Base-by-base conservation (phyloP, 352 stramenopile genomes). In the Pythium periplocum region DNA sequence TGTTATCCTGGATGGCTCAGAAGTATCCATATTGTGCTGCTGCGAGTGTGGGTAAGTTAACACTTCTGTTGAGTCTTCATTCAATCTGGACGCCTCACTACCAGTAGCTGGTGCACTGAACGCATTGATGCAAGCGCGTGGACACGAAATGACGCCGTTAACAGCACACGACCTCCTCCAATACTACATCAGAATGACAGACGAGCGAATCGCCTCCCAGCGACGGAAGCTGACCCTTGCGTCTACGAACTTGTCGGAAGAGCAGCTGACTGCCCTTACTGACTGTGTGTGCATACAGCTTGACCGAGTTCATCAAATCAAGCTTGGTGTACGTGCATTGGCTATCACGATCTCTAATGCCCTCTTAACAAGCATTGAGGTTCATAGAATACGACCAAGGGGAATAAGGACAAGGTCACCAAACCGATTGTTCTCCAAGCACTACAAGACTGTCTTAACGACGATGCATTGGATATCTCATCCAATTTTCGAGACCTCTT, bases 31-130 rank as follows among this genome's bases (percentile, higher is more conserved):
- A 26, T 26, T 26, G 17, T 26, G 17, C 17, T 26, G 17, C 17
- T 26, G 17, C 17, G 17, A 26, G 17, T 26, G 17, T 26, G 17
- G 17, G 17, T 26, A 26, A 26, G 17, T 26, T 26, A 26, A 26
- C 17, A 26, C 0, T 26, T 26, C 17, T 26, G 17, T 26, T 26
- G 17, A 26, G 17, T 26, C 17, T 26, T 26, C 17, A 26, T 26
- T 26, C 17, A 26, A 26, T 0, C 17, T 26, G 17, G 17, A 26
- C 17, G 17, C 17, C 17, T 26, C 17, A 26, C 17, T 26, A 26
- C 17, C 17, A 26, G 17, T 26, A 73, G 81, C 81, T 31, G 78
- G 75, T 3, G 76, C 66, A 32, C 44, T 81, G 39, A 92, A 90
- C 55, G 62, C 57, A 1, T 49, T 92, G 12, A 46, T 53, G 5